Percentiles rank a stretch among this genome's conserved stretches.
Conservation (phyloP, 2,329 filamentous ascomycete genomes). For the Herpotrichia juniperi region DNA sequence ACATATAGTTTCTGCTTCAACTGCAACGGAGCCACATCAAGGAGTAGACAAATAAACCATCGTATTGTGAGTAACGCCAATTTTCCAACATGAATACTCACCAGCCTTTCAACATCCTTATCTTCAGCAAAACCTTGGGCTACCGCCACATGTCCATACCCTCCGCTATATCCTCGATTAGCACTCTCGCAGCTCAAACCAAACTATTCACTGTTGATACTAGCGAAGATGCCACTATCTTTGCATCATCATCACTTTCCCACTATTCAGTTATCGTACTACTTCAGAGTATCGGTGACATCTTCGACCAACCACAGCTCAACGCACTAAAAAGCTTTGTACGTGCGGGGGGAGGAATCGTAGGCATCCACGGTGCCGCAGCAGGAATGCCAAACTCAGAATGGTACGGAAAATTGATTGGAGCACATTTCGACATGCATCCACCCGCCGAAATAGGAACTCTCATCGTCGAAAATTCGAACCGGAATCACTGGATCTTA, state of each 20-base stretch:
- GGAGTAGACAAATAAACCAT: too few relatives aligned
- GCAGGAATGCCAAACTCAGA: slow-evolving; percentile 26
- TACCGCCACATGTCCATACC: slow-evolving; percentile 37
- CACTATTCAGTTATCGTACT: slow-evolving; percentile 8
- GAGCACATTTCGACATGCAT: slow-evolving; percentile 35
- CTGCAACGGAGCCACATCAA: too few relatives aligned
- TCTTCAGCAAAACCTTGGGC: slow-evolving; percentile 34
- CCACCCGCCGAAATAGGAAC: slow-evolving; percentile 25
- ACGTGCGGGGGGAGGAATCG: slow-evolving; percentile 25
- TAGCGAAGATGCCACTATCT: slow-evolving; percentile 26
- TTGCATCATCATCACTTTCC: slow-evolving; percentile 11
- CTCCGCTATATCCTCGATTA: slow-evolving; percentile 19
- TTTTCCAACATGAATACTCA: too few relatives aligned
- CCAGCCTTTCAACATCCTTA: slow-evolving; percentile 23
- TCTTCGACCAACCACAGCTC: slow-evolving; percentile 12
- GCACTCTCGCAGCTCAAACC: slow-evolving; percentile 10
- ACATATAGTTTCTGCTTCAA: too few relatives aligned
- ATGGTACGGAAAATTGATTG: slow-evolving; percentile 30
- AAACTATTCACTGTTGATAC: slow-evolving; percentile 16
- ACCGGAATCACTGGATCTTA: slow-evolving; percentile 13
- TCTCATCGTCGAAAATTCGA: slow-evolving; percentile 15
- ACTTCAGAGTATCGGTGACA: slow-evolving; percentile 8
- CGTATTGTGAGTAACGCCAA: too few relatives aligned
- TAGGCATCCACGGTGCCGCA: slow-evolving; percentile 34
- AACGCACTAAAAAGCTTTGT: slow-evolving; percentile 22